Evolutionary conservation across 1,139 yeast genomes (phyloP), one percentile per base, ranked within the genome.

Genomic region (Pichia sp.): DNA sequence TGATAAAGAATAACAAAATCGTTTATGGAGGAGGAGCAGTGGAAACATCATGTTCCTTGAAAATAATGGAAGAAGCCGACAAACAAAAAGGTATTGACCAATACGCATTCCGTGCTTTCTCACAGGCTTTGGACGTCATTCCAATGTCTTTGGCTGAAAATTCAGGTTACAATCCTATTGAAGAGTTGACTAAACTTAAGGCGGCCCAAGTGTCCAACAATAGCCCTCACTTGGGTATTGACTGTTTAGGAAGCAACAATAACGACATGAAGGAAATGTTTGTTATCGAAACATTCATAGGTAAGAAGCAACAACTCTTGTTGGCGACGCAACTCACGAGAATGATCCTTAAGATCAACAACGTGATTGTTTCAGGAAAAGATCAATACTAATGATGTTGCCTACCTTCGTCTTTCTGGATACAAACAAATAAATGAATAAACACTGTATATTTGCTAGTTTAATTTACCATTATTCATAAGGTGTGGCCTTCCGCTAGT

Each of bases 11-110:
- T 70, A 86, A 84, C 69, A 81, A 97, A 72, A 90, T 95, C 50
- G 98, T 95, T 15, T 93, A 95, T 68, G 99, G 99, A 61, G 99
- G 99, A 63, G 99, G 99, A 64, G 97, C 99, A 23, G 95, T 98
- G 30, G 99, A 93, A 74, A 83, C 93, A 54, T 79, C 97, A 1
- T 87, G 96, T 75, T 90, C 98, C 15, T 74, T 93, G 62, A 95
- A 96, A 10, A 97, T 93, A 19, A 80, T 92, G 54, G 90, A 86
- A 52, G 96, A 88, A 60, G 98, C 98, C 43, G 97, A 92, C 70
- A 84, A 82, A 67, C 95, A 89, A 72, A 85, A 84, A 66, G 98
- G 98, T 57, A 92, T 93, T 62, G 98, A 92, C 68, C 99, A 93
- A 75, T 93, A 93, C 70, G 98, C 98, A 1, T 90, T 93, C 82